Conservation (phyloP, 495 filamentous ascomycete species). For the Penicillium egyptiacum region DNA sequence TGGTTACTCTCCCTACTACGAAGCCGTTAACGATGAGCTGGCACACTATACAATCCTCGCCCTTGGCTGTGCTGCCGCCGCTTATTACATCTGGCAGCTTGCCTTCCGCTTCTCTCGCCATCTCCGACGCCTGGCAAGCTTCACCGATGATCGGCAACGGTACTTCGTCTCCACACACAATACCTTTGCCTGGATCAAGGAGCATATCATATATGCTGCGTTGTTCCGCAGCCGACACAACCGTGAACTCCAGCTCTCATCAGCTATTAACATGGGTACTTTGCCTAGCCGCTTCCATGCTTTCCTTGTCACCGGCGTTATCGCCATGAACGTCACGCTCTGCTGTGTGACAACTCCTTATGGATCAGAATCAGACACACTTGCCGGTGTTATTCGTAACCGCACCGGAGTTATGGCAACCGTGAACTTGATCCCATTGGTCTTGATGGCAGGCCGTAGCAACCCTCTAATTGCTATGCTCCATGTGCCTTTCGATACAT, state of each 20-base stretch:
- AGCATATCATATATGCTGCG: constrained; percentile 79
- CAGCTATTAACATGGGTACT: constrained; percentile 78
- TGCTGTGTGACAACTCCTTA: constrained; percentile 73
- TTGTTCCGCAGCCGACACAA: constrained; percentile 81
- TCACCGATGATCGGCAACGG: constrained; percentile 67
- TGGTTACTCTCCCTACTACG: constrained; percentile 25
- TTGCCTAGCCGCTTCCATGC: constrained; percentile 82
- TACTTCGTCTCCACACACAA: constrained; percentile 55
- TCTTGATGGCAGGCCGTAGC: constrained; percentile 66
- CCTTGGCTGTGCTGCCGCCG: constrained; percentile 51
- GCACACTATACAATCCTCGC: constrained; percentile 44
- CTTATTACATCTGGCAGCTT: constrained; percentile 55
- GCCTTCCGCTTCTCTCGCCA: constrained; percentile 54
- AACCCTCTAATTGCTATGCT: constrained; percentile 66
- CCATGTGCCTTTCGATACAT: constrained; percentile 71
- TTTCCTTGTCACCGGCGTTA: constrained; percentile 66
- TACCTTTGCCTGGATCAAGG: constrained; percentile 67
- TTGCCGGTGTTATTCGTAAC: constrained; percentile 63
- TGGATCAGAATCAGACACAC: constrained; percentile 31
- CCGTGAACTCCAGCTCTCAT: constrained; percentile 75
- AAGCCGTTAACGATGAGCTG: constrained; percentile 40
- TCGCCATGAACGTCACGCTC: constrained; percentile 75
- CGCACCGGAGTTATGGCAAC: constrained; percentile 73
- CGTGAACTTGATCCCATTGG: constrained; percentile 76
- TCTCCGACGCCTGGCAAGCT: constrained; percentile 70